These are phyloP conservation scores for Dioszegia crocea DNA, from an alignment of 768 basidiomycete species.

Conservation along the genomic window DNA sequence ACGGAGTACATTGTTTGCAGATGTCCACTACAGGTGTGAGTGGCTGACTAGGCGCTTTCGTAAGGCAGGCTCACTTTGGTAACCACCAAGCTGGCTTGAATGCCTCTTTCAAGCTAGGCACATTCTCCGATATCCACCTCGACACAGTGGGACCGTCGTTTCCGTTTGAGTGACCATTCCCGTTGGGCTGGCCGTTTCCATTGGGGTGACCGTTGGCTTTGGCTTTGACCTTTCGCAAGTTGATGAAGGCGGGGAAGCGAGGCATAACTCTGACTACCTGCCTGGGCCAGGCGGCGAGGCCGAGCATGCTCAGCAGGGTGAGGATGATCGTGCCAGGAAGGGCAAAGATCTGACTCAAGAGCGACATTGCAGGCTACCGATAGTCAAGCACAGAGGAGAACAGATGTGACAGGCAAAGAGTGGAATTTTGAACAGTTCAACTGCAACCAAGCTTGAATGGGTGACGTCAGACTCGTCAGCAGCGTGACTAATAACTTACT, in stretches of 20 bases:
- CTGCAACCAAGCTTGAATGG: no score
- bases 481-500: not conserved
- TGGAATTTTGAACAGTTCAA: no score
- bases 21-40: slow-evolving; percentile 44
- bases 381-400: no score
- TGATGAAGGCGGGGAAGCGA: slow-evolving; percentile 11
- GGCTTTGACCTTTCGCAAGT: not conserved
- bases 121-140: slow-evolving; percentile 37
- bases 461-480: slow-evolving; percentile 6
- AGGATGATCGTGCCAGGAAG: not conserved
- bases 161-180: not conserved
- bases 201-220: not conserved
- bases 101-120: slow-evolving; percentile 33
- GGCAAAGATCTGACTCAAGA: not conserved
- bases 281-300: slow-evolving; percentile 32
- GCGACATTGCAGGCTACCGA: not conserved
- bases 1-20: slow-evolving; percentile 51
- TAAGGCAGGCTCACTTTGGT: slow-evolving; percentile 35
- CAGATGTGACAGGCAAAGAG: not conserved
- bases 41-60: not conserved
- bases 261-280: slow-evolving; percentile 33
- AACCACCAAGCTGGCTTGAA: slow-evolving; percentile 50
- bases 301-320: slow-evolving; percentile 26
- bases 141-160: not conserved
- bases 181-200: no score